Base-by-base conservation (phyloP, 805 yeast genomes). In the Saccharomycopsis schoenii region DNA sequence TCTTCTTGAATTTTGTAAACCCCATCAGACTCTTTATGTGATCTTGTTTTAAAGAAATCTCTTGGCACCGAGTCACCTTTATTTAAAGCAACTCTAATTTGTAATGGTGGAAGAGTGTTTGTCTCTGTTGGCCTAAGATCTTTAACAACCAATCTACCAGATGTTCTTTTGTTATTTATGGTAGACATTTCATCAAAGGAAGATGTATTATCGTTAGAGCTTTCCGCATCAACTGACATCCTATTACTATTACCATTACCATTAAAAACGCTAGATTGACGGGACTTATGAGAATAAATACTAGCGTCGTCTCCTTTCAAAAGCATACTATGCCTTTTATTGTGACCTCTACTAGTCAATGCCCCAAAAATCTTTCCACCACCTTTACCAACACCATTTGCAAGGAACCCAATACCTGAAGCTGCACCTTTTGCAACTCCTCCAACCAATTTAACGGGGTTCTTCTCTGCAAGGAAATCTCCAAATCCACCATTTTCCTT, bases 21-120 rank as follows among this genome's bases (percentile, higher is more conserved):
- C 0, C 84, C 85, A 8, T 74, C 72, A 55, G 72, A 70, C 14
- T 80, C 72, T 67, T 88, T 88, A 59, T 74, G 69, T 21, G 78
- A 69, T 71, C 84, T 83, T 0, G 97, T 85, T 70, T 83, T 86
- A 74, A 77, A 81, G 43, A 93, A 68, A 55, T 80, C 87, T 68
- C 82, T 86, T 55, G 72, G 71, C 15, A 76, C 78, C 6, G 57
- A 54, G 6, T 62, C 61, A 74, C 73, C 70, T 51, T 73, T 76
- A 43, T 81, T 77, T 64, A 83, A 70, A 0, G 79, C 69, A 2
- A 82, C 82, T 68, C 81, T 85, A 55, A 89, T 79, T 64, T 81
- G 86, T 60, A 79, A 50, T n/a, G 58, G 64, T 10, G 66, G 61
- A 10, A 69, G 70, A 25, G 62, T 64, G 4, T 63, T 60, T 25